Base-by-base conservation (phyloP, 148 eudicot species). In the Nepenthes mirabilis region DNA sequence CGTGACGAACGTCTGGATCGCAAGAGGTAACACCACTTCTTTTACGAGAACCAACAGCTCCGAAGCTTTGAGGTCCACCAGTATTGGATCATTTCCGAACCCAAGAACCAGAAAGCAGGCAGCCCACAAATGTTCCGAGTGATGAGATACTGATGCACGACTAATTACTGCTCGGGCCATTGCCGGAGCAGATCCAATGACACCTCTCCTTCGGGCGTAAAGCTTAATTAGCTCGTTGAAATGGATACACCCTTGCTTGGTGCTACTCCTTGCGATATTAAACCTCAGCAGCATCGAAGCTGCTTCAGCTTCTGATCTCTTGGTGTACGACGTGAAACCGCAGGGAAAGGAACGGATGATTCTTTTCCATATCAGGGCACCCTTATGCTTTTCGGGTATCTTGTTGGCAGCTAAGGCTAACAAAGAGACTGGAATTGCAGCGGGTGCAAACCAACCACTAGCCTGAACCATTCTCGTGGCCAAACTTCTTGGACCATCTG, bases 381-480 rank as follows among this genome's bases (percentile, higher is more conserved):
- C 78, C 33, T 63, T 80, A 65, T 75, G 81, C 65, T 81, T 94
- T 65, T 89, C 84, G 0, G 91, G 95, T 37, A 89, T 76, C 72
- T 76, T 84, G 37, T 86, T 75, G 36, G 95, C 99, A 1, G 99
- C 90, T 13, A 81, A 72, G 34, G 97, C 89, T 70, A 94, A 69
- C 8, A 94, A 68, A 14, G 86, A 50, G 52, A 81, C 63, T 1
- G 97, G 99, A 37, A 90, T 71, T 1, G 90, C 80, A 45, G 87
- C 79, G 0, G 97, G 95, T 5, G 97, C 99, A 60, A 89, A 94
- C 91, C 95, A 94, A 49, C 95, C 91, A 68, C 95, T 86, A 9
- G 95, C 91, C 33, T 79, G 86, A 33, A 84, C 95, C 99, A 94
- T 94, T 69, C 95, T 67, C 12, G 90, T 89, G 55, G 99, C 95